Conservation (phyloP, 192 early-diverging fungal genomes). For the Coemansia guatemalensis region DNA sequence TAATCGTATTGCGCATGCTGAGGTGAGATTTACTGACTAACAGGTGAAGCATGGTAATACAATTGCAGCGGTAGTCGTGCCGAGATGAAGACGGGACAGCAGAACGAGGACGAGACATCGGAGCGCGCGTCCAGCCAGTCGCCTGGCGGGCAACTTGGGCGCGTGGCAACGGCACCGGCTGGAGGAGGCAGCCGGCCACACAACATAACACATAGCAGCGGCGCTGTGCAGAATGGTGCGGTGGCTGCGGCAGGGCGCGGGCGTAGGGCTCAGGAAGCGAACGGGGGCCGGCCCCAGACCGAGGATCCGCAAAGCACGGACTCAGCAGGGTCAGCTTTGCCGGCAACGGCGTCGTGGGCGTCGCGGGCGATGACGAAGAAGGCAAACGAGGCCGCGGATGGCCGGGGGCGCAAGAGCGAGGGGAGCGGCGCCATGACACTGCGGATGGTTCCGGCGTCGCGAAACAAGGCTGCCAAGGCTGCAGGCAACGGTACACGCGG, state of each 20-base stretch:
- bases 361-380: conserved; percentile 41
- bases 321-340: conserved; percentile 39
- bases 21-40: neutral
- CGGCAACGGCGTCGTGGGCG: conserved; percentile 54
- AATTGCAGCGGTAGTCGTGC: conserved; percentile 2
- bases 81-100: conserved; percentile 1
- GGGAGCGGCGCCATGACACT: conserved; percentile 39
- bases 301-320: conserved; percentile 30
- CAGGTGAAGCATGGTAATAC: too few relatives aligned
- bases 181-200: neutral
- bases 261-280: conserved; percentile 30
- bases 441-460: conserved; percentile 44
- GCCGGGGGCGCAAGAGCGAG: conserved; percentile 22
- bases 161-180: too few relatives aligned
- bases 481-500: neutral
- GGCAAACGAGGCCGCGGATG: conserved; percentile 16
- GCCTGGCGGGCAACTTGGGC: neutral
- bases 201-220: too few relatives aligned
- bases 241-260: conserved; percentile 17
- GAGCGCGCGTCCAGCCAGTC: conserved; percentile 16
- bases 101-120: conserved; percentile 12
- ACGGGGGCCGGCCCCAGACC: conserved; percentile 26
- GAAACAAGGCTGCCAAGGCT: conserved; percentile 19
- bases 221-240: conserved; percentile 3
- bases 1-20: too few relatives aligned